These are phyloP conservation scores for Syzygium malaccense DNA, from an alignment of 441 rosid species.

Conservation along the genomic window DNA sequence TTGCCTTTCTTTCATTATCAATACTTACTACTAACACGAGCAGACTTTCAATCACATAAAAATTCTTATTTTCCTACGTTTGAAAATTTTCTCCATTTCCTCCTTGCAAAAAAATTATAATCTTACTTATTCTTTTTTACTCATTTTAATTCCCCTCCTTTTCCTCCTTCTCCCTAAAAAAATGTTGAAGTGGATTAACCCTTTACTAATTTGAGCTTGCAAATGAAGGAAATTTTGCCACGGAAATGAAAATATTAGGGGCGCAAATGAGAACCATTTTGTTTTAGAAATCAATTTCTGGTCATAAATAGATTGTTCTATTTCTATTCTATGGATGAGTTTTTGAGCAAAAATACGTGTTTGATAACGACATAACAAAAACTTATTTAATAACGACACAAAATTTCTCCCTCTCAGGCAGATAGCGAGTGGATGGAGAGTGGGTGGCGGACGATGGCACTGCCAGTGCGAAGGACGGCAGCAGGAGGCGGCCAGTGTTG, in stretches of 20 bases:
- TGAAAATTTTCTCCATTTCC: not conserved
- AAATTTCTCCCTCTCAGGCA: too few species aligned
- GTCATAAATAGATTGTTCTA: too few species aligned
- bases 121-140: not conserved
- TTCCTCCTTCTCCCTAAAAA: not conserved
- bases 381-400: too few species aligned
- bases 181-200: not conserved
- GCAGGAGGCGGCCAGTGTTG: fast-evolving
- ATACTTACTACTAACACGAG: not conserved
- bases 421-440: too few species aligned
- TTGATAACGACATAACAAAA: too few species aligned
- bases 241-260: not conserved
- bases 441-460: too few species aligned
- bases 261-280: too few species aligned
- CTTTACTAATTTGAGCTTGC: not conserved
- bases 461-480: too few species aligned
- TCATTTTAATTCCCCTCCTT: not conserved
- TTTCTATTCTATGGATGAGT: too few species aligned
- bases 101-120: not conserved
- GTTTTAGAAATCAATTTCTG: fast-evolving
- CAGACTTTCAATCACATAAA: not conserved
- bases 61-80: not conserved
- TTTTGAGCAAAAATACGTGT: too few species aligned
- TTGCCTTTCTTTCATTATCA: not conserved
- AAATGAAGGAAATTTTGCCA: not conserved